Conservation (phyloP, 2,329 filamentous ascomycete genomes). For the Leptosphaerulina australis region DNA sequence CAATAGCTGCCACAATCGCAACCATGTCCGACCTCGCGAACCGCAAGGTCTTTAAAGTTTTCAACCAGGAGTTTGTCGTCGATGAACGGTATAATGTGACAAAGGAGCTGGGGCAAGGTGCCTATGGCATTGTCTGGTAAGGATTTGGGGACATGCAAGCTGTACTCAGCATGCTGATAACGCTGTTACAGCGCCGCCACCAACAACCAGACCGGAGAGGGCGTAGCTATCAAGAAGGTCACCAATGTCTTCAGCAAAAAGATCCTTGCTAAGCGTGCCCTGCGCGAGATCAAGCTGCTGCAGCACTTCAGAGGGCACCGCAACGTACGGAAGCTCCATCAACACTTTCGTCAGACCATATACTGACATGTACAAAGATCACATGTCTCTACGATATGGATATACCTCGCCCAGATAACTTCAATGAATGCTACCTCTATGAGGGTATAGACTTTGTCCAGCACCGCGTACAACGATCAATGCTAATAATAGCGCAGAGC, state of each 20-base stretch:
- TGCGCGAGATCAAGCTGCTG: conserved; percentile 97
- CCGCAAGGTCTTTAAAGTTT: conserved; percentile 74
- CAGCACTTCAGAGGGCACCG: conserved; percentile 83
- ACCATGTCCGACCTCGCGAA: conserved; percentile 66
- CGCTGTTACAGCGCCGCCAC: conserved; percentile 74
- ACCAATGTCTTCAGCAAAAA: conserved; percentile 99
- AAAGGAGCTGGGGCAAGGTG: conserved; percentile 97
- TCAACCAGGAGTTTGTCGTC: conserved; percentile 99
- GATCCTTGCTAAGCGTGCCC: conserved; percentile 95
- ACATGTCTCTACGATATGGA: conserved; percentile 99
- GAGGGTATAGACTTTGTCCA: conserved; percentile 68
- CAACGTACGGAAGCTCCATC: conserved; percentile 47
- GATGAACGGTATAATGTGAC: conserved; percentile 98
- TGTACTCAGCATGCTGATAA: conserved; percentile 25
- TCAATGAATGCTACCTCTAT: conserved; percentile 99
- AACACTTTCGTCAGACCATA: conserved; percentile 15
- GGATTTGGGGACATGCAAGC: conserved; percentile 10
- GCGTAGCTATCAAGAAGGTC: conserved; percentile 98
- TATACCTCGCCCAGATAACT: conserved; percentile 94
- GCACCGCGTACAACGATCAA: background rate
- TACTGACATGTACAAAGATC: conserved; percentile 68
- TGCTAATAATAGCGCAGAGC: conserved; percentile 63
- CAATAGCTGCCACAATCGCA: conserved; percentile 5
- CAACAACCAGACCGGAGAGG: conserved; percentile 88
- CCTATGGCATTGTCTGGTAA: conserved; percentile 98